Evolutionary conservation across 306 rosid genomes (phyloP).

Genomic region (Cucurbita ficifolia): DNA sequence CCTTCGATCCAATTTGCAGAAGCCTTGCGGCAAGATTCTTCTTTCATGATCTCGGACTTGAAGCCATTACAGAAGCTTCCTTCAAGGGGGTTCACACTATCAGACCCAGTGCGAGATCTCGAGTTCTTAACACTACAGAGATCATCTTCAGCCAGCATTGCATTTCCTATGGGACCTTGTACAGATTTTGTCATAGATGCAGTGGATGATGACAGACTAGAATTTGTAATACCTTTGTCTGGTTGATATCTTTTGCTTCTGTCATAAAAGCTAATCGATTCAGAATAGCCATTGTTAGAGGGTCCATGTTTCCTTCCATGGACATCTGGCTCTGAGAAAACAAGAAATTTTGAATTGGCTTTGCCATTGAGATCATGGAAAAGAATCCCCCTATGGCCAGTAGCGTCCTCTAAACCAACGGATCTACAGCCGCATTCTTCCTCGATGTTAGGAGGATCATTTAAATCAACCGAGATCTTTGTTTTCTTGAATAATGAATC

Average conservation of each 20-base stretch:
- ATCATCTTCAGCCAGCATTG: neutral
- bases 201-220: constrained; percentile 17
- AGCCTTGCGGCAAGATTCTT: constrained; percentile 14
- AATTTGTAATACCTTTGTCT: constrained; percentile 8
- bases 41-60: constrained; percentile 18
- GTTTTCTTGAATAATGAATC: constrained; percentile 8
- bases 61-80: constrained; percentile 14
- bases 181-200: constrained; percentile 12
- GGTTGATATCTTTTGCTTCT: constrained; percentile 10
- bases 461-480: constrained; percentile 27
- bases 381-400: neutral
- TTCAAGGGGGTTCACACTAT: constrained; percentile 12
- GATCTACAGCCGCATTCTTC: constrained; percentile 11
- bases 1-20: neutral
- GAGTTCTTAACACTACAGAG: constrained; percentile 17
- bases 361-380: neutral
- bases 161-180: neutral
- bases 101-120: constrained; percentile 9
- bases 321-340: constrained; percentile 4
- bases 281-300: constrained; percentile 2
- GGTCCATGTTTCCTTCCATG: neutral
- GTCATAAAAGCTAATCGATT: constrained; percentile 15
- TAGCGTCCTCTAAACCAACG: neutral
- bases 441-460: constrained; percentile 18
- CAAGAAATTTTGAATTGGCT: neutral